phyloP scores from a whole-genome alignment of 176 grass and related monocot genomes.

The Phyllostachys edulis region DNA sequence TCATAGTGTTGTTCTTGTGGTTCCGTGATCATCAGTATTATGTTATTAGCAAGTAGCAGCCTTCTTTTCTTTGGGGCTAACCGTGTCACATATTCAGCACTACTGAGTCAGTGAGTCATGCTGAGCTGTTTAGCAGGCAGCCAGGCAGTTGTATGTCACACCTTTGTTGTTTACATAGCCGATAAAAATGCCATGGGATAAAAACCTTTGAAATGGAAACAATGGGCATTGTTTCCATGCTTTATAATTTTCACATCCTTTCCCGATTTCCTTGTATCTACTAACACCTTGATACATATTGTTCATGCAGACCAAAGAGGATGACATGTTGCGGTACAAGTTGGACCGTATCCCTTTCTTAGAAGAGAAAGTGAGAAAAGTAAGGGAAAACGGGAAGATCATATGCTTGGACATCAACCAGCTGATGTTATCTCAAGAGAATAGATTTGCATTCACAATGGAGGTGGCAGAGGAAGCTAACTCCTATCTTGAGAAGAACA shows the following conservation, averaged over 20 bases:
- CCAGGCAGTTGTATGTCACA: background rate
- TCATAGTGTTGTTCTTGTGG: background rate
- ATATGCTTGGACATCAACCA: slow-evolving; percentile 77
- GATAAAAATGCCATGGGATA: background rate
- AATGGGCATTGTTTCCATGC: background rate
- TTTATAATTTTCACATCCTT: background rate
- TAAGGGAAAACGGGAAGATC: slow-evolving; percentile 71
- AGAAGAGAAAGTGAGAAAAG: slow-evolving; percentile 75
- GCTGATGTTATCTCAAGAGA: slow-evolving; percentile 73
- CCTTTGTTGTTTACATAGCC: slow-evolving; percentile 1
- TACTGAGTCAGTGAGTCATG: background rate
- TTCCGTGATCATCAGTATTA: background rate
- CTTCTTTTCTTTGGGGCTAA: background rate
- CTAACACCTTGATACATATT: background rate
- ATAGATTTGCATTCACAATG: slow-evolving; percentile 76
- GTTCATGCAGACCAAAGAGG: slow-evolving; percentile 55
- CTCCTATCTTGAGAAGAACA: slow-evolving; percentile 68
- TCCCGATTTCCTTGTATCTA: slow-evolving; percentile 3
- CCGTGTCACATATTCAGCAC: background rate
- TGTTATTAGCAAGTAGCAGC: background rate
- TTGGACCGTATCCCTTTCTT: slow-evolving; percentile 75
- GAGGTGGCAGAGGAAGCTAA: slow-evolving; percentile 81
- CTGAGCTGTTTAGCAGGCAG: background rate
- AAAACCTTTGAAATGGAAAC: background rate
- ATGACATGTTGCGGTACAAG: slow-evolving; percentile 74